phyloP scores from a whole-genome alignment of 805 yeast genomes.

The Torulaspora gathmanii region DNA sequence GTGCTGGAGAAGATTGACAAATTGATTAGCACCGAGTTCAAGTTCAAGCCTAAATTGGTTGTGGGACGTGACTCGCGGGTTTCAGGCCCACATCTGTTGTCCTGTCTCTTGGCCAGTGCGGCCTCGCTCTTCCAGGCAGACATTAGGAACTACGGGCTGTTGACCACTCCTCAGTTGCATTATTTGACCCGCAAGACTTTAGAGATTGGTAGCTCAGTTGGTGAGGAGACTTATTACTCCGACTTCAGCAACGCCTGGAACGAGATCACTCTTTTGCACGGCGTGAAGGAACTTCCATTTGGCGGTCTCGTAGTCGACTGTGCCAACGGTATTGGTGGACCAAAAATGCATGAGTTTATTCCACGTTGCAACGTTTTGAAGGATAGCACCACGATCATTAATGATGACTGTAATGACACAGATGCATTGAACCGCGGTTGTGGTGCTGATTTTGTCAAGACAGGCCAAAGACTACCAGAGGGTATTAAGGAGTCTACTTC shows the following conservation, averaged over 20 bases:
- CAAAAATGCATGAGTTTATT: constrained; percentile 52
- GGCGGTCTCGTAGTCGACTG: constrained; percentile 54
- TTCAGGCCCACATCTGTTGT: constrained; percentile 53
- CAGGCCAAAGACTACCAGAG: constrained; percentile 72
- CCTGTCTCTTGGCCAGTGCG: constrained; percentile 49
- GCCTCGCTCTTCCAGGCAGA: constrained; percentile 57
- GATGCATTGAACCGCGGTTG: constrained; percentile 65
- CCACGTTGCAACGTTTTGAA: constrained; percentile 32
- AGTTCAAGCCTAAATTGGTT: constrained; percentile 43
- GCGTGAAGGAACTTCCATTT: constrained; percentile 10
- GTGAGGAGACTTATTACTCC: constrained; percentile 64
- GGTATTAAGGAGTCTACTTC: constrained; percentile 38
- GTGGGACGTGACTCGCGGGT: constrained; percentile 87
- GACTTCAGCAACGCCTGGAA: constrained; percentile 47
- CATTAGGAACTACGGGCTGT: constrained; percentile 52
- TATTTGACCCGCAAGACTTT: constrained; percentile 61
- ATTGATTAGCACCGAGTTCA: constrained; percentile 3
- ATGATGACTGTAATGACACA: constrained; percentile 52
- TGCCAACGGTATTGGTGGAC: constrained; percentile 97
- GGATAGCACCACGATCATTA: constrained; percentile 43
- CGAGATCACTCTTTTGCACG: constrained; percentile 15
- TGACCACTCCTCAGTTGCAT: constrained; percentile 94
- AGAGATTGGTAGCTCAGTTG: constrained; percentile 42
- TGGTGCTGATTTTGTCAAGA: constrained; percentile 95
- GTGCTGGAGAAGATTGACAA: constrained; percentile 6